Conservation (phyloP, 192 early-diverging fungal species). For the Coemansia erecta region DNA sequence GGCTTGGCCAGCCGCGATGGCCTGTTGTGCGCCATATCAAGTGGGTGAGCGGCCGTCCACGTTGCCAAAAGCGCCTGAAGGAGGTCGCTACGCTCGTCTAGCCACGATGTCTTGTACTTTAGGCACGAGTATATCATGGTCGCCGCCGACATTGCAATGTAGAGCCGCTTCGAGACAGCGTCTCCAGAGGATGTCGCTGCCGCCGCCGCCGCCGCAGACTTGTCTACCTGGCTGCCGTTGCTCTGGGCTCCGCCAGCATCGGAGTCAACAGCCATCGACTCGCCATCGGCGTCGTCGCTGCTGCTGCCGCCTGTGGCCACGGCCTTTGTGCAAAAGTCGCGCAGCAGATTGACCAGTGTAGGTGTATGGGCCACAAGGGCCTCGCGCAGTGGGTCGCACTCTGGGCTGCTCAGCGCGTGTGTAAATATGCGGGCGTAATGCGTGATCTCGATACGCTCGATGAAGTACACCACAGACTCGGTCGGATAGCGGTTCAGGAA, state of each 20-base stretch:
- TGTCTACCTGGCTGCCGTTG: background rate
- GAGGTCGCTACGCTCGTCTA: slow-evolving; percentile 30
- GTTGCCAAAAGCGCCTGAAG: slow-evolving; percentile 22
- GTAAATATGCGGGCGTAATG: slow-evolving; percentile 67
- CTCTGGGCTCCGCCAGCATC: slow-evolving; percentile 20
- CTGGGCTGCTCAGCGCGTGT: slow-evolving; percentile 37
- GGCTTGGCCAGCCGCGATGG: slow-evolving; percentile 30
- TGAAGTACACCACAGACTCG: slow-evolving; percentile 85
- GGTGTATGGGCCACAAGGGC: slow-evolving; percentile 63
- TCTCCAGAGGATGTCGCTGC: background rate
- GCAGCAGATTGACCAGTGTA: slow-evolving; percentile 53
- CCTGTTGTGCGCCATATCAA: slow-evolving; percentile 12
- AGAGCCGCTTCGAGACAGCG: slow-evolving; percentile 22
- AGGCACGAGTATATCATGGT: slow-evolving; percentile 24
- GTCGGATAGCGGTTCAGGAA: slow-evolving; percentile 87
- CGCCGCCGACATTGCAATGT: slow-evolving; percentile 26
- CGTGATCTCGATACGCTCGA: slow-evolving; percentile 62
- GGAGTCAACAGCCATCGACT: slow-evolving; percentile 19
- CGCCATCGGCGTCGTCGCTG: slow-evolving; percentile 5
- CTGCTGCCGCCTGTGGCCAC: background rate
- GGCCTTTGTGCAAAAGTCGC: slow-evolving; percentile 12
- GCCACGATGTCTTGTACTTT: slow-evolving; percentile 33
- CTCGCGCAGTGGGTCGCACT: slow-evolving; percentile 56
- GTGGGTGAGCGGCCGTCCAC: slow-evolving; percentile 16
- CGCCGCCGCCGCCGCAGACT: background rate